These are phyloP conservation scores for Tylopilus sp. DNA, from an alignment of 768 basidiomycete species.

Conservation along the genomic window DNA sequence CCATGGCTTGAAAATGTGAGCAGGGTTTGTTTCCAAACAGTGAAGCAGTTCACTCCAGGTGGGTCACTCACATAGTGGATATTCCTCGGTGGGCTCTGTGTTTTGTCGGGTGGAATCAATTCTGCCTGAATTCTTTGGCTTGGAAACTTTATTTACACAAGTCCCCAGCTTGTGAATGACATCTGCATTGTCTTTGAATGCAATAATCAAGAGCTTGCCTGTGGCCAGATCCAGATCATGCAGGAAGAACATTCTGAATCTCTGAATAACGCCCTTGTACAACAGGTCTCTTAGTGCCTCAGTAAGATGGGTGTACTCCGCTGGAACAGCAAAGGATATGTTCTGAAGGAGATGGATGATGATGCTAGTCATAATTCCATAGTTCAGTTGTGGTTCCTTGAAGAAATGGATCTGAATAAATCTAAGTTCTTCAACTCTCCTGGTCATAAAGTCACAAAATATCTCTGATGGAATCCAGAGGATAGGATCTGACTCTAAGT, in stretches of 20 bases:
- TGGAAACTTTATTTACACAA: background rate
- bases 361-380: slow-evolving; percentile 7
- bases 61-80: slow-evolving; percentile 5
- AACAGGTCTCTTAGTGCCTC: slow-evolving; percentile 2
- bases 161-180: background rate
- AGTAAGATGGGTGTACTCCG: background rate
- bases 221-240: slow-evolving; percentile 6
- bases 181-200: background rate
- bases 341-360: slow-evolving; percentile 2
- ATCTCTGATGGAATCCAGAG: slow-evolving; percentile 4
- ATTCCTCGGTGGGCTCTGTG: background rate
- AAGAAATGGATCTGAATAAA: slow-evolving; percentile 1
- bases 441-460: background rate
- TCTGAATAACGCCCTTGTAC: background rate
- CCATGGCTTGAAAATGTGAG: background rate
- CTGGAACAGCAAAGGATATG: background rate
- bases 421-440: slow-evolving; percentile 1
- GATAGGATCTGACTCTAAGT: background rate
- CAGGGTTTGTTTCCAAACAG: background rate
- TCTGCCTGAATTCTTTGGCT: background rate
- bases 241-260: slow-evolving; percentile 6
- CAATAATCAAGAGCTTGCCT: background rate
- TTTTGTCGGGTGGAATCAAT: background rate
- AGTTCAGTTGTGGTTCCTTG: slow-evolving; percentile 1
- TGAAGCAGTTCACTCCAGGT: slow-evolving; percentile 2